Evolutionary conservation across 2,329 filamentous ascomycete genomes (phyloP), one percentile per base, ranked within the genome.

Genomic region (Chrysoporthe deuterocubensis): DNA sequence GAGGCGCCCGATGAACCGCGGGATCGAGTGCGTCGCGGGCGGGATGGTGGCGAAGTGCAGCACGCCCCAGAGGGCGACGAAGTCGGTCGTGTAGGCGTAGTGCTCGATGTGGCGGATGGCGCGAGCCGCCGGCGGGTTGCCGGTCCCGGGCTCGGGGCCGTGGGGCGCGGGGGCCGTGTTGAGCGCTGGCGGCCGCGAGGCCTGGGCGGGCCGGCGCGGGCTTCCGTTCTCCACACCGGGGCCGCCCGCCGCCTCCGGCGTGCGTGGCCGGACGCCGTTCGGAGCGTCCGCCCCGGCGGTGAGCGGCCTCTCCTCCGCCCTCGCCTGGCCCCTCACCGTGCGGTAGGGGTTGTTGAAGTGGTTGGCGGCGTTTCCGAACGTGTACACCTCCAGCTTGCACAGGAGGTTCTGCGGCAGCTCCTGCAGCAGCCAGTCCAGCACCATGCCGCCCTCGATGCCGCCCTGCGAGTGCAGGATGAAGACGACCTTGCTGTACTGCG

Each of bases 381-480:
- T 94, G 77, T 90, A 90, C 2, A 95, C 86, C 77, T 95, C 92
- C 0, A 94, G 83, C 72, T 93, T 91, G 2, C 82, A 78, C 6
- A 93, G 80, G 3, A 90, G 79, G 70, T 90, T 84, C 67, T 89
- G 87, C 0, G 90, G 86, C 14, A 93, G 78, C 74, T 94, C 91
- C 70, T 90, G 88, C 1, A 94, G 81, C 1, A 95, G 83, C 90
- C 91, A 92, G 78, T 96, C 92, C 7, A 94, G 78, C 5, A 92
- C 88, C 66, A 94, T 80, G 3, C 90, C 86, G 1, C 89, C 90
- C 74, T 93, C 89, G 62, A 95, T 92, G 16, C 85, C 91, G 4
- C 92, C 92, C 76, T 95, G 92, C 0, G 89, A 92, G 76, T 96
- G 92, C 48, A 92, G 81, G 69, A 95, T 86, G 65, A 95, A 84